phyloP scores from a whole-genome alignment of 225 moss, liverwort and hornwort genomes.

The Lunularia cruciata region DNA sequence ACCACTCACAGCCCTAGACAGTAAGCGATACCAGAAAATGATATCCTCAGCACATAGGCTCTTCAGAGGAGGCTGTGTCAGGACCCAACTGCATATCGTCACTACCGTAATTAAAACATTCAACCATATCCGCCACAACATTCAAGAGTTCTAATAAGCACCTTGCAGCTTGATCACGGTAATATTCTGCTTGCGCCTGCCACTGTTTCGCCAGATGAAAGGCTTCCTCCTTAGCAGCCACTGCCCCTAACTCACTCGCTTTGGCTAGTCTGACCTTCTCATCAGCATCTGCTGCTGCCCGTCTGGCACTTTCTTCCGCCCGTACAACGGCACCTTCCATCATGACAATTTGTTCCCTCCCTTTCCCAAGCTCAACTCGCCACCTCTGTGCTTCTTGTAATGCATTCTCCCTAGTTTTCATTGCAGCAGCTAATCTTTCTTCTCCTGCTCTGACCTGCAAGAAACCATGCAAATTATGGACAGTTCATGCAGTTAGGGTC shows the following conservation, averaged over 20 bases:
- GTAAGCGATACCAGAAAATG: background rate
- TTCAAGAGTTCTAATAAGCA: background rate
- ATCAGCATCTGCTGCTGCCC: slow-evolving; percentile 43
- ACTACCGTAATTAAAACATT: background rate
- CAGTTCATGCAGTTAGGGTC: too few relatives aligned
- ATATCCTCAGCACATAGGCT: background rate
- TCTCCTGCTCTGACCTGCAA: slow-evolving; percentile 78
- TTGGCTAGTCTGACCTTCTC: slow-evolving; percentile 38
- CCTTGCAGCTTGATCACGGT: slow-evolving; percentile 50
- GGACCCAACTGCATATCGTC: too few relatives aligned
- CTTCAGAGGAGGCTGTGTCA: background rate
- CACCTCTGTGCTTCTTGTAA: slow-evolving; percentile 94
- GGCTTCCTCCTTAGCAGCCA: slow-evolving; percentile 45
- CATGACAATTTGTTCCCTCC: slow-evolving; percentile 87
- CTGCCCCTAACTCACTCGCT: slow-evolving; percentile 32
- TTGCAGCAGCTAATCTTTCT: slow-evolving; percentile 65
- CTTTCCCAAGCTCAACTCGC: slow-evolving; percentile 93
- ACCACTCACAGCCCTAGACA: background rate
- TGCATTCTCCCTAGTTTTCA: slow-evolving; percentile 80
- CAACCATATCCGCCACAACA: background rate
- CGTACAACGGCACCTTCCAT: slow-evolving; percentile 88
- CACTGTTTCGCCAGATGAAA: slow-evolving; percentile 40
- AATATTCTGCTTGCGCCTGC: slow-evolving; percentile 50
- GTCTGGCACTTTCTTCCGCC: slow-evolving; percentile 70
- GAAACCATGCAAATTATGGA: too few relatives aligned